phyloP scores from a whole-genome alignment of 2,329 filamentous ascomycete species.

The Kalmusia sp. region DNA sequence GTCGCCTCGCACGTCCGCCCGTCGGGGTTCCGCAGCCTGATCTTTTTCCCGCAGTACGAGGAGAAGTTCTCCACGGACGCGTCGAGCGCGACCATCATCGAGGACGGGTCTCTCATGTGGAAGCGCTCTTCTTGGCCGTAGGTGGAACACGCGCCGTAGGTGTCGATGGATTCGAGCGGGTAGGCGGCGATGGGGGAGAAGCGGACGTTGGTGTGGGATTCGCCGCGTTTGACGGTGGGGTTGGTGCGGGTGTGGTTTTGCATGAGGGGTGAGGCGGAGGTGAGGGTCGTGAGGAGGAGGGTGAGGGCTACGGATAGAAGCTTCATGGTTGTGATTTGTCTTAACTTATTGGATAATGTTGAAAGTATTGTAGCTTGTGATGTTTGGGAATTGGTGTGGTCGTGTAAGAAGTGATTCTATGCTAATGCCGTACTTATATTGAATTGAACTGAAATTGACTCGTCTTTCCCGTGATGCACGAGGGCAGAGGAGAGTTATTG shows the following conservation, averaged over 20 bases:
- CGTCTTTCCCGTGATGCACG: no score
- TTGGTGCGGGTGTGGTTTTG: neutral
- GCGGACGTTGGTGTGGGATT: constrained; percentile 5
- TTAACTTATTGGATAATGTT: no score
- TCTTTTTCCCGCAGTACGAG: constrained; percentile 4
- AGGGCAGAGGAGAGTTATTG: no score
- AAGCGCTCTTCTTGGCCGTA: neutral
- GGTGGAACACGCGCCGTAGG: constrained; percentile 2
- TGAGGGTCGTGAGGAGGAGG: neutral
- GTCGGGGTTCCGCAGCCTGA: constrained; percentile 1
- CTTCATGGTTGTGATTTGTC: neutral
- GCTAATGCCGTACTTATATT: no score
- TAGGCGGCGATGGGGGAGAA: constrained; percentile 5
- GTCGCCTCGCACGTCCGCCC: neutral
- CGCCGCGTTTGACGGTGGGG: neutral
- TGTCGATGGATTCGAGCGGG: neutral
- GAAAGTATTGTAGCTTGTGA: neutral
- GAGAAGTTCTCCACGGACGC: neutral
- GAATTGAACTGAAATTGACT: no score
- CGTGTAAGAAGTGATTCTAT: no score
- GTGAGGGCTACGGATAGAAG: neutral
- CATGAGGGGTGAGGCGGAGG: neutral
- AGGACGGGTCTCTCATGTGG: neutral
- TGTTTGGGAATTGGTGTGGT: no score
- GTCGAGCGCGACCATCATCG: constrained; percentile 4